Percentiles rank a stretch among this genome's conserved stretches.
Conservation (phyloP, 169 alveolate genomes). For the Cryptosporidium meleagridis region DNA sequence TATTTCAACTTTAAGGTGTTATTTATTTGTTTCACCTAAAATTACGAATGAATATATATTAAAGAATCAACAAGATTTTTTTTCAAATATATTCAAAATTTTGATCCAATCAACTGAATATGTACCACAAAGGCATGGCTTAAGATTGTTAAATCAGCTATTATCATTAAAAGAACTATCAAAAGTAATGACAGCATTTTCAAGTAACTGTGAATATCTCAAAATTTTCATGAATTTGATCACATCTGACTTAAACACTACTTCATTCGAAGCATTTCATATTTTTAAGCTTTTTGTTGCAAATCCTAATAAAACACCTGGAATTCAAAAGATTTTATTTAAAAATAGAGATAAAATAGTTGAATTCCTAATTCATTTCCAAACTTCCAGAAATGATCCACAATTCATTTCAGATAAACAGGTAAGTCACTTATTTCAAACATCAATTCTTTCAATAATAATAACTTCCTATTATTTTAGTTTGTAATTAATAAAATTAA, state of each 20-base stretch:
- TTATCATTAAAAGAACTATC: slow-evolving; percentile 42
- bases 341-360: slow-evolving; percentile 43
- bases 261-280: slow-evolving; percentile 76
- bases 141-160: slow-evolving; percentile 48
- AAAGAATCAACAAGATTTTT: slow-evolving; percentile 21
- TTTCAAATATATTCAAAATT: slow-evolving; percentile 21
- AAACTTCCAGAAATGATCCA: slow-evolving; percentile 39
- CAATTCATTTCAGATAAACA: slow-evolving; percentile 33
- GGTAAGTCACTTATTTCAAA: slow-evolving; percentile 24
- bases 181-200: slow-evolving; percentile 55
- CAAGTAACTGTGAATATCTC: slow-evolving; percentile 32
- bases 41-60: slow-evolving; percentile 50
- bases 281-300: slow-evolving; percentile 79
- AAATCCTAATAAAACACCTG: slow-evolving; percentile 67
- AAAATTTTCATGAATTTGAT: slow-evolving; percentile 51
- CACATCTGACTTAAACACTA: slow-evolving; percentile 29
- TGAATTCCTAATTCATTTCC: slow-evolving; percentile 42
- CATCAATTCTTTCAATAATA: not conserved
- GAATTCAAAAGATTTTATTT: slow-evolving; percentile 49
- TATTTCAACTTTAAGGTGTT: slow-evolving; percentile 49
- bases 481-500: slow-evolving; percentile 19
- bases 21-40: slow-evolving; percentile 62
- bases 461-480: slow-evolving; percentile 1
- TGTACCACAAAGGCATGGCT: slow-evolving; percentile 69
- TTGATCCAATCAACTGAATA: slow-evolving; percentile 50